Evolutionary conservation across 805 yeast genomes (phyloP), one percentile per base, ranked within the genome.

Genomic region (Candida lessepsii): DNA sequence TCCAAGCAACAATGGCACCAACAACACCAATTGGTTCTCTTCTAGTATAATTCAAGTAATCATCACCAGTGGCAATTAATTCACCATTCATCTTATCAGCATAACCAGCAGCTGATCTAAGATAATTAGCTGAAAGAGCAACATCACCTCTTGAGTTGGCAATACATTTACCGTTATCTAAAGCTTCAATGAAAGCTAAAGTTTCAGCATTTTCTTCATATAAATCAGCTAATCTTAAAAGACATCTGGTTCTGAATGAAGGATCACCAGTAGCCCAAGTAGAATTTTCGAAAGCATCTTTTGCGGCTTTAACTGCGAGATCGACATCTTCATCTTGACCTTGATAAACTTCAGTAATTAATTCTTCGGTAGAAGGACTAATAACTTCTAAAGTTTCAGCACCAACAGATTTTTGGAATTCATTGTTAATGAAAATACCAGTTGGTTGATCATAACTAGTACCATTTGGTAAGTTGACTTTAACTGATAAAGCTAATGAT

Each of bases 1-100:
- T 90, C 97, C 97, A 90, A 53, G 97, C 96, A 51, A 90, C 89
- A 58, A 90, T 86, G 65, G 87, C 95, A 44, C 96, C 97, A 63
- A 95, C 87, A 34, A 90, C 96, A 61, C 96, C 97, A 55, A 86
- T 71, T 44, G 97, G 96, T 67, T 89, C 96, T 65, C 84, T 83
- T 63, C 81, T 79, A 49, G 91, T 82, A 68, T 83, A 87, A 47
- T 78, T 78, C 61, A 89, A 80, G 64, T 86, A 86, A 36, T 79
- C 68, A 42, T 66, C 61, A 47, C 90, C 91, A 36, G 95, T 81
- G 61, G 86, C 86, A 43, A 86, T 75, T 43, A 81, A 64, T 49
- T 80, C 74, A 53, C 96, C 96, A 50, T 73, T 76, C 50, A 86
- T 67, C 72, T 90, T 89, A 68, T 88, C 96, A 55, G 95, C 87